Evolutionary conservation across 2,329 filamentous ascomycete species (phyloP), one percentile per base, ranked within the genome.

Genomic region (Escovopsis sp.): DNA sequence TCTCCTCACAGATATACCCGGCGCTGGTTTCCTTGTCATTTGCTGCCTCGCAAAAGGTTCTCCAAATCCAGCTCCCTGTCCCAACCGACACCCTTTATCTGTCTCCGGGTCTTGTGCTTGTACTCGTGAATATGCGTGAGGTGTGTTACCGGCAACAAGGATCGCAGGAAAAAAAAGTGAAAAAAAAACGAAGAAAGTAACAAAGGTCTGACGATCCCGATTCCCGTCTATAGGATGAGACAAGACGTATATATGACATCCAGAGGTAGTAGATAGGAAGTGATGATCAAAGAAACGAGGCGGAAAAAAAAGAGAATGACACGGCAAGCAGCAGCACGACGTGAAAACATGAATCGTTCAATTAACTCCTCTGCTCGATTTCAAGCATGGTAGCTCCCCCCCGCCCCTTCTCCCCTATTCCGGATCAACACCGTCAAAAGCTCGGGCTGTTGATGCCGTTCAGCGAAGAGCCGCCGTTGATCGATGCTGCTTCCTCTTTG

Each of bases 361-460:
- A 32, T 32, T 32, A 11, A 32, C 28, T 32, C 28, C 11, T 11
- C 28, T 32, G 23, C 23, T 23, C 32, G 26, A 35, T 34, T 43
- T 41, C 39, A 35, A 26, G 19, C 36, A 19, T 43, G 33, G 30
- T 15, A 32, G 28, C 41, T 26, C 38, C 35, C 32, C 38, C 34
- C 40, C 15, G n/a, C 18, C 37, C 42, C 33, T 33, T 18, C 26
- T 37, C 12, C 36, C n/a, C 36, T 26, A 23, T 6, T 36, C 26
- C 33, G 8, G 9, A 36, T 36, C 9, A 23, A 23, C 23, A 3
- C 8, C 11, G 33, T 45, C 35, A 45, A 38, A 34, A 42, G 33
- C 37, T 28, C 12, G 50, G 48, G 47, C 54, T 54, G 43, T 59
- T 53, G 36, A 55, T 47, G 36, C 59, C 59, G 43, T 62, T 59